Evolutionary conservation across 2,329 filamentous ascomycete genomes (phyloP).

Genomic region (Aspergillus versicolor): DNA sequence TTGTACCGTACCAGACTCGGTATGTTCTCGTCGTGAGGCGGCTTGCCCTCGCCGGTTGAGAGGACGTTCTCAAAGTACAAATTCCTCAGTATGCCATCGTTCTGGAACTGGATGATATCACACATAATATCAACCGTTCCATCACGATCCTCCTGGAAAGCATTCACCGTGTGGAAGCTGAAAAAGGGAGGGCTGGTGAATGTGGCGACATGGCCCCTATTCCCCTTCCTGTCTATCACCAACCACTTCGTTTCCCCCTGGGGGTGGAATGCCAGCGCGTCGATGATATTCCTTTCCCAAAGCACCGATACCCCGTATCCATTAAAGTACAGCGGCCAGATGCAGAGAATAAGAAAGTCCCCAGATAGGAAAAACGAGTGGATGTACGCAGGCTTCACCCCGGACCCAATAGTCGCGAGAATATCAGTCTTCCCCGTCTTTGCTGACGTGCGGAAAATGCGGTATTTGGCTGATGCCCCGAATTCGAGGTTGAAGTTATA

Average conservation of each 20-base stretch:
- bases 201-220: conserved; percentile 63
- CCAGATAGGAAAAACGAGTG: conserved; percentile 74
- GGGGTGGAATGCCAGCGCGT: conserved; percentile 62
- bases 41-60: conserved; percentile 47
- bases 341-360: conserved; percentile 68
- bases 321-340: conserved; percentile 60
- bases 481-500: conserved; percentile 76
- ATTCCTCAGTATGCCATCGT: conserved; percentile 62
- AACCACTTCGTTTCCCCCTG: conserved; percentile 63
- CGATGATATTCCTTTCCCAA: conserved; percentile 54
- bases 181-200: conserved; percentile 70
- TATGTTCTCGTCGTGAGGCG: conserved; percentile 34
- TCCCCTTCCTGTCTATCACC: conserved; percentile 64
- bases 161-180: conserved; percentile 75
- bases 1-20: conserved; percentile 28
- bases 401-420: conserved; percentile 60
- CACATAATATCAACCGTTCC: conserved; percentile 54
- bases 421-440: conserved; percentile 64
- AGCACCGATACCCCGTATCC: conserved; percentile 47
- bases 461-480: conserved; percentile 58
- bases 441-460: conserved; percentile 66
- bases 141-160: conserved; percentile 60
- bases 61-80: conserved; percentile 70
- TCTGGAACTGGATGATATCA: conserved; percentile 65
- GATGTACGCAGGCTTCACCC: conserved; percentile 62